phyloP scores from a whole-genome alignment of 106 monocot genomes.

The Allium fistulosum region DNA sequence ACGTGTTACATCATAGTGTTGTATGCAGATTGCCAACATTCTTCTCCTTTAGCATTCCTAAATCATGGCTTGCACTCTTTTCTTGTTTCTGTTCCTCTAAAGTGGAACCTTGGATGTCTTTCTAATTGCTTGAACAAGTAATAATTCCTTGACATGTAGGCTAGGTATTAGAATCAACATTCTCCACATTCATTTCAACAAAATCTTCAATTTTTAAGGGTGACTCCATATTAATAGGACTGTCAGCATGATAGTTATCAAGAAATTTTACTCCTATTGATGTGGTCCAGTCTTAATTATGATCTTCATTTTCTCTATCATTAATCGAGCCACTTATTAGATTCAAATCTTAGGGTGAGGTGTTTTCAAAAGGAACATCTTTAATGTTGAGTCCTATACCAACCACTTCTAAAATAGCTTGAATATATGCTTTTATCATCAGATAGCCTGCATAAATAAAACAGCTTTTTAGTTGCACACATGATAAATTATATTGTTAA shows the following conservation, averaged over 20 bases:
- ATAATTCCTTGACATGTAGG: constrained; percentile 7
- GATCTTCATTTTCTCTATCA: constrained; percentile 56
- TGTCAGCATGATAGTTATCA: not conserved
- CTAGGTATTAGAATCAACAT: not conserved
- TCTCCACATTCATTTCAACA: not conserved
- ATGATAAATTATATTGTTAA: too few species aligned
- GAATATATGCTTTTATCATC: constrained; percentile 72
- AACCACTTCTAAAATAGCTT: constrained; percentile 63
- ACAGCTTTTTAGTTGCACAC: too few species aligned
- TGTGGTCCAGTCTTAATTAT: constrained; percentile 80
- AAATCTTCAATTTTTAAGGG: not conserved
- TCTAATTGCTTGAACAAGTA: constrained; percentile 10
- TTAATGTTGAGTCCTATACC: constrained; percentile 22
- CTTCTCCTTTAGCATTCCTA: not conserved
- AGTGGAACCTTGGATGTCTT: not conserved
- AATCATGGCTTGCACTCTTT: not conserved
- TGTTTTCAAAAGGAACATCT: constrained; percentile 53
- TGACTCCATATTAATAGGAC: constrained; percentile 4
- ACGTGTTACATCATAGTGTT: not conserved
- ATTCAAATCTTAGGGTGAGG: constrained; percentile 52
- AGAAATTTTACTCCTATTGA: constrained; percentile 36
- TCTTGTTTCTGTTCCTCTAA: constrained; percentile 3
- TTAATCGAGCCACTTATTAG: constrained; percentile 71
- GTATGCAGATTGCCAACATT: not conserved
- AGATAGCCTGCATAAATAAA: constrained; percentile 50